These are phyloP conservation scores for Linaria vulgaris DNA, from an alignment of 257 asterid species.

Conservation along the genomic window DNA sequence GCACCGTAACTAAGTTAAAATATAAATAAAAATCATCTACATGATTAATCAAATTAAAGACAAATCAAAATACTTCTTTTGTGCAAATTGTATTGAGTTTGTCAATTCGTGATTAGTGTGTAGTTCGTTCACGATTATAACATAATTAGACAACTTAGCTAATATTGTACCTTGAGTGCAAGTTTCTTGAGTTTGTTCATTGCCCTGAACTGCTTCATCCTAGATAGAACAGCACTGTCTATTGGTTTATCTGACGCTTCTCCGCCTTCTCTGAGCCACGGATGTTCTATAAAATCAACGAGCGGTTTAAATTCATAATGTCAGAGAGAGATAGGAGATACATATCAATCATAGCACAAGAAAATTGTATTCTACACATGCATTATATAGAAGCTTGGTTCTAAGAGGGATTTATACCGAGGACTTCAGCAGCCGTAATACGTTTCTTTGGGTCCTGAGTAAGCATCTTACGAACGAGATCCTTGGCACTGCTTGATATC, in stretches of 20 bases:
- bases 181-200: constrained; percentile 26
- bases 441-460: constrained; percentile 8
- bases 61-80: no score
- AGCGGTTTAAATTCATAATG: no score
- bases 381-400: no score
- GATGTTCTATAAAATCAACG: constrained; percentile 27
- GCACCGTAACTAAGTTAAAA: no score
- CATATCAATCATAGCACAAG: not conserved
- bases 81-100: no score
- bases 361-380: no score
- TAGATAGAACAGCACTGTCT: constrained; percentile 37
- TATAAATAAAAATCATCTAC: no score
- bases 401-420: not conserved
- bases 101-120: no score
- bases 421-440: constrained; percentile 12
- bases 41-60: no score
- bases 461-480: constrained; percentile 39
- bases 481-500: constrained; percentile 47
- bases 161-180: constrained; percentile 2
- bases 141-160: no score
- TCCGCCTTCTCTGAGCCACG: constrained; percentile 35
- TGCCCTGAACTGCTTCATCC: constrained; percentile 35
- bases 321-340: no score
- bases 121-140: no score
- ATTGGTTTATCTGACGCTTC: constrained; percentile 30